A percentile compares a stretch with the other conserved stretches of the same genome.
Evolutionary conservation across 495 filamentous ascomycete species (phyloP).

Genomic region (Xylaria cubensis): DNA sequence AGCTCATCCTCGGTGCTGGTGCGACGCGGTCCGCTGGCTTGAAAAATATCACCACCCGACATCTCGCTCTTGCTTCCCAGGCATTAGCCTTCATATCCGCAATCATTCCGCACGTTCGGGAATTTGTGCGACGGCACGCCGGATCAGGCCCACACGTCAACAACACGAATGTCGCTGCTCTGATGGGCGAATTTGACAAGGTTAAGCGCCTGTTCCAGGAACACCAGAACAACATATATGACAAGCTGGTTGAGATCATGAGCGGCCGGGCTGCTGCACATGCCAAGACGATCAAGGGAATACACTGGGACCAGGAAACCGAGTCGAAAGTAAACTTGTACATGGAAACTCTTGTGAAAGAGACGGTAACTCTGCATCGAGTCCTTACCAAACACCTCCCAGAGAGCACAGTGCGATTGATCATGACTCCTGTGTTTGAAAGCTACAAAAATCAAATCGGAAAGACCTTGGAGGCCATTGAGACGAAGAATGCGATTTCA

Average conservation of each 20-base stretch:
- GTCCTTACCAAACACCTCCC: conserved; percentile 86
- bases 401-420: conserved; percentile 77
- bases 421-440: conserved; percentile 89
- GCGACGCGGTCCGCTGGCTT: conserved; percentile 89
- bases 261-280: conserved; percentile 74
- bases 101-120: conserved; percentile 87
- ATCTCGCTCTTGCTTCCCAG: conserved; percentile 91
- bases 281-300: conserved; percentile 74
- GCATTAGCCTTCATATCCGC: conserved; percentile 86
- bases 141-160: conserved; percentile 60
- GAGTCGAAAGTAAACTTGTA: conserved; percentile 64
- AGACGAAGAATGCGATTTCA: conserved; percentile 68
- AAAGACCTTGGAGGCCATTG: conserved; percentile 72
- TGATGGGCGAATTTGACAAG: conserved; percentile 93
- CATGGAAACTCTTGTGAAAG: conserved; percentile 90
- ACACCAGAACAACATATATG: conserved; percentile 90
- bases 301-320: conserved; percentile 71
- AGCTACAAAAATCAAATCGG: conserved; percentile 86
- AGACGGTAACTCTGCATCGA: conserved; percentile 85
- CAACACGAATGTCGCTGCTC: conserved; percentile 48
- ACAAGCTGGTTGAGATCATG: conserved; percentile 98
- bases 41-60: conserved; percentile 95
- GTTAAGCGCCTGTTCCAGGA: conserved; percentile 87
- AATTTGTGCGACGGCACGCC: conserved; percentile 84
- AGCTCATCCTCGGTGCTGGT: conserved; percentile 93